phyloP scores from a whole-genome alignment of 2,329 filamentous ascomycete genomes.

The Nothopassalora personata region DNA sequence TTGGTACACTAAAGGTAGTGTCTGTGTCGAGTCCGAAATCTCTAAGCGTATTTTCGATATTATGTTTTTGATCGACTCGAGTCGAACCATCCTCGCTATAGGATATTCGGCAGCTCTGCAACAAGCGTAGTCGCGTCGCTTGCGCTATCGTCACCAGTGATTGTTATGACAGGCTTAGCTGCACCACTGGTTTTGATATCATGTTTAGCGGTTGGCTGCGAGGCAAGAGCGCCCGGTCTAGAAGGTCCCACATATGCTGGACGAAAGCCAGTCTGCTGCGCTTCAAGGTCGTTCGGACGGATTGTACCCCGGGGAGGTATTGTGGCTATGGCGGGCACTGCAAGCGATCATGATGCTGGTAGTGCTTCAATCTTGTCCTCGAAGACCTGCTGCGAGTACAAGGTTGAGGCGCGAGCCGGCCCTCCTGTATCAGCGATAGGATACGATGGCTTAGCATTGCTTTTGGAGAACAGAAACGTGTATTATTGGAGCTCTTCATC shows the following conservation, averaged over 20 bases:
- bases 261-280: neutral
- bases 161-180: neutral
- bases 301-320: neutral
- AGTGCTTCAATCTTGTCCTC: neutral
- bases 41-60: no score
- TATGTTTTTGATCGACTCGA: no score
- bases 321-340: neutral
- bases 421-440: neutral
- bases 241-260: neutral
- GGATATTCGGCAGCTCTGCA: no score
- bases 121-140: neutral
- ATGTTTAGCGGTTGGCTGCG: neutral
- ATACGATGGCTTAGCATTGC: neutral
- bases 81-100: no score
- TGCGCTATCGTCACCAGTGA: neutral
- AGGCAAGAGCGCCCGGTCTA: neutral
- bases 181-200: neutral
- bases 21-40: no score
- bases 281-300: neutral
- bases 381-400: neutral
- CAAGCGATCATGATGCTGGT: neutral
- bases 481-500: neutral
- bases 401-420: neutral
- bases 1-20: no score
- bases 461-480: neutral